Evolutionary conservation across 257 asterid genomes (phyloP), one percentile per base, ranked within the genome.

Genomic region (Primulina tabacum): DNA sequence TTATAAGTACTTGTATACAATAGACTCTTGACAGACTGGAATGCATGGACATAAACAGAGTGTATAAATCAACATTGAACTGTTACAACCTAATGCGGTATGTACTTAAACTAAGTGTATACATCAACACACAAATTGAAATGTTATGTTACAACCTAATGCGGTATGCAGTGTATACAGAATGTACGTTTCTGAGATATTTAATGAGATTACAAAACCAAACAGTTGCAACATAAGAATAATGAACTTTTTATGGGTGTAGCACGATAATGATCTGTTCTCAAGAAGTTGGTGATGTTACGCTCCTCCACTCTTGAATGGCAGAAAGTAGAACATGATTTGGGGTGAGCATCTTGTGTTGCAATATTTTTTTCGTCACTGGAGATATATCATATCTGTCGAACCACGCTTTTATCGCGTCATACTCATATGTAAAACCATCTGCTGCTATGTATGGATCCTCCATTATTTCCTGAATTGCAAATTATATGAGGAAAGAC

Each of bases 401-500:
- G 0, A 92, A 75, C 96, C 98, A 92, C 63, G 82, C 76, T 76
- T 79, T 67, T 62, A 92, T 92, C 16, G 96, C 97, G 56, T 78
- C 79, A 72, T 69, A 79, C 82, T 92, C 98, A 24, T 92, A 92
- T 1, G 95, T 88, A 80, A 85, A 92, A 53, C 98, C 98, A 77
- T 92, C 98, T 17, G 88, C 90, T 50, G 97, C 98, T 70, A 90
- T 82, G 30, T 82, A 77, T n/a, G 98, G 98, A 72, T 87, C 82
- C 5, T 78, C 89, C 97, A 92, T 92, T 62, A 88, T 76, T 82
- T 92, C 97, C 98, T 92, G 89, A 81, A 78, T 67, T 64, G 50
- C 64, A 18, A 20, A 65, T 37, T 16, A 68, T 32, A 14, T 60
- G 52, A 14, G 55, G n/a, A 47, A 43, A 43, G 16, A 20, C 67